Evolutionary conservation across 2,329 filamentous ascomycete genomes (phyloP), one percentile per base, ranked within the genome.

Genomic region (Parafenestella ontariensis): DNA sequence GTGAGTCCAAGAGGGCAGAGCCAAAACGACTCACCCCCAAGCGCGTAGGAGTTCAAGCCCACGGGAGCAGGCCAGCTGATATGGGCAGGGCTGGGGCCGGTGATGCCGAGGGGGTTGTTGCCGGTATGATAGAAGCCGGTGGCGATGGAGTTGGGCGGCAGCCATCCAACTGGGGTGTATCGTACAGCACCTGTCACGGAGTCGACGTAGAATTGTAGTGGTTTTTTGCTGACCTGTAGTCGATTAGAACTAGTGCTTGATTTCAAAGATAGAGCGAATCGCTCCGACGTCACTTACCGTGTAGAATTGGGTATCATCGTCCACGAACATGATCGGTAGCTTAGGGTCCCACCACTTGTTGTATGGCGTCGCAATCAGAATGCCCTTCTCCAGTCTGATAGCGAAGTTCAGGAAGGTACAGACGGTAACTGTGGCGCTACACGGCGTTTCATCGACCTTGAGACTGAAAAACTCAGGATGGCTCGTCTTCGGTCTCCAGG

Each of bases 311-410:
- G 64, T 69, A 49, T 68, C 65, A 21, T 69, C 64, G 41, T 66
- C 65, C 26, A 66, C 69, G 36, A 68, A 71, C 52, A 73, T 69
- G 23, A 65, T 62, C 21, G 65, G 52, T 15, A 71, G 58, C 48
- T 66, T 66, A 13, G 60, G 60, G 26, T 69, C 60, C 46, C 52
- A 70, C 58, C 59, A 68, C 46, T 65, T 68, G 60, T 68, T 69
- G 58, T 70, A 71, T 26, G 66, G 65, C 17, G 65, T 70, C 10
- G 65, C 69, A 53, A 71, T 62, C 17, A 61, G 61, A n/a, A 62
- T 63, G 36, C 66, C 66, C 13, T 66, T 58, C 33, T 68, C 53
- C n/a, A 71, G 47, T 18, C 64, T 63, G 46, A 71, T 60, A 13
- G 60, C 64, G 28, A 61, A 69, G 20, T 60, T 57, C 13, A 52